Conservation (phyloP, 768 basidiomycete species). For the Trametes maxima region DNA sequence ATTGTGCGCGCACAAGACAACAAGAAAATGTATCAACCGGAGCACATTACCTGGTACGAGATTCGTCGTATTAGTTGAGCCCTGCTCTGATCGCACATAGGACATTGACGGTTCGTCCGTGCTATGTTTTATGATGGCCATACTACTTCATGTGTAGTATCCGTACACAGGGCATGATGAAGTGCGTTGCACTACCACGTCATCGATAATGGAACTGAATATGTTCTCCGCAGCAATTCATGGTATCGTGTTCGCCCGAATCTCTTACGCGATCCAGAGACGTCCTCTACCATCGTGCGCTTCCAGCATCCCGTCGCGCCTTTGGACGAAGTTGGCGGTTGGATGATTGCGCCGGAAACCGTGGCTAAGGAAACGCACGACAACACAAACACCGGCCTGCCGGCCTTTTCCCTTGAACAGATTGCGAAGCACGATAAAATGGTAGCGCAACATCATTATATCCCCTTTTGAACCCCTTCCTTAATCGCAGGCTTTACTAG, state of each 20-base stretch:
- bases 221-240: conserved; percentile 18
- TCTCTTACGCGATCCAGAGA: conserved; percentile 2
- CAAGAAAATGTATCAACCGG: conserved; percentile 26
- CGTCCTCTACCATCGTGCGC: conserved; percentile 1
- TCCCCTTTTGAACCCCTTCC: neutral
- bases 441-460: neutral
- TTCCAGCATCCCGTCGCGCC: conserved; percentile 25
- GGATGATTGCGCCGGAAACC: conserved; percentile 23
- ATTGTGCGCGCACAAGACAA: conserved; percentile 22
- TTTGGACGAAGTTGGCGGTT: conserved; percentile 21
- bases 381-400: neutral
- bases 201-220: neutral
- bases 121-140: too few relatives aligned
- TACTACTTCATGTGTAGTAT: too few relatives aligned
- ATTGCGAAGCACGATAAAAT: conserved; percentile 46
- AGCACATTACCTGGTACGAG: conserved; percentile 25
- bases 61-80: too few relatives aligned
- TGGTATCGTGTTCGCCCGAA: conserved; percentile 26
- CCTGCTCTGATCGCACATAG: neutral
- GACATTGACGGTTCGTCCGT: neutral
- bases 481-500: conserved; percentile 18
- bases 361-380: neutral
- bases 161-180: conserved; percentile 27
- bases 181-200: conserved; percentile 9
- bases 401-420: conserved; percentile 39